A percentile compares a stretch with the other conserved stretches of the same genome.
These are phyloP conservation scores for Triadica sebifera DNA, from an alignment of 345 rosid species.

Conservation along the genomic window DNA sequence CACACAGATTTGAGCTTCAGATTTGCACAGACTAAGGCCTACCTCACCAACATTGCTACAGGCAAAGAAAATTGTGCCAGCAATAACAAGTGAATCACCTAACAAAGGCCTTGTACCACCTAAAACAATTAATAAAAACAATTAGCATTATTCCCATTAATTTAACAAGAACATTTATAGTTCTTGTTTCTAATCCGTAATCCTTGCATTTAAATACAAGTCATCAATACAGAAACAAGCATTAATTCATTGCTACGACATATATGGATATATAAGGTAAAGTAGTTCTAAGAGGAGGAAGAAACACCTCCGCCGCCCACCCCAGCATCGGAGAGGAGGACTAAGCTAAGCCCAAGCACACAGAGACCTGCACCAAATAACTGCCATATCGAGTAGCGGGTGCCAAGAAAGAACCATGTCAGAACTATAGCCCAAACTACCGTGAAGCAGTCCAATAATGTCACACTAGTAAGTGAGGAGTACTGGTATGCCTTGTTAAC, in stretches of 20 bases:
- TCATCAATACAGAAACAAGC: no score
- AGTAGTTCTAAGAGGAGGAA: background rate
- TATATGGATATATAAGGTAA: no score
- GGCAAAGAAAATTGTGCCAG: conserved; percentile 47
- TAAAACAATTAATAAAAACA: conserved; percentile 9
- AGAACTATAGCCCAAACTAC: conserved; percentile 52
- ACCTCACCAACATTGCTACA: conserved; percentile 64
- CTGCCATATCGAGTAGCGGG: conserved; percentile 53
- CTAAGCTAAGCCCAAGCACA: conserved; percentile 56
- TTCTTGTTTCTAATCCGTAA: no score
- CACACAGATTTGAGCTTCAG: background rate
- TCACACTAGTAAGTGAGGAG: conserved; percentile 62
- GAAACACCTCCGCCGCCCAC: conserved; percentile 54
- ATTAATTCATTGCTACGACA: no score
- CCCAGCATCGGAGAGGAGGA: conserved; percentile 56
- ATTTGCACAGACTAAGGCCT: conserved; percentile 11
- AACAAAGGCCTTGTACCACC: conserved; percentile 48
- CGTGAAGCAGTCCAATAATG: conserved; percentile 57
- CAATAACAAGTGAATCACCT: conserved; percentile 50
- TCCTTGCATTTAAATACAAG: no score
- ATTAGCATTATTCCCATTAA: no score
- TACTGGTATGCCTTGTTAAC: conserved; percentile 63
- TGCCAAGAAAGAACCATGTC: conserved; percentile 51
- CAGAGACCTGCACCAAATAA: conserved; percentile 50
- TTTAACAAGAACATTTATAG: background rate